Conservation (phyloP, 2,329 filamentous ascomycete genomes). For the Aspergillus quadricinctus region DNA sequence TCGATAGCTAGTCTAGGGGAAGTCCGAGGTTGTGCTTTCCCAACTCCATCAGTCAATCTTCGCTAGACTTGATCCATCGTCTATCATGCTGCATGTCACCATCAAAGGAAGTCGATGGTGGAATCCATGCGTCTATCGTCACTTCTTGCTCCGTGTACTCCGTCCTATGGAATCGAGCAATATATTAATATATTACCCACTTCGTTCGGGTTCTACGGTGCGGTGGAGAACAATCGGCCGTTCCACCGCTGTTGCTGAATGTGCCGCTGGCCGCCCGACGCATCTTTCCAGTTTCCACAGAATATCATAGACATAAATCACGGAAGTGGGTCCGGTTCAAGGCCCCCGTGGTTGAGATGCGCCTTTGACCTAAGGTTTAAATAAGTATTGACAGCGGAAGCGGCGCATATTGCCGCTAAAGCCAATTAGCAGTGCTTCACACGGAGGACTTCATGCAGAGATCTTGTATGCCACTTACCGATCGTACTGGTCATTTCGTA, state of each 20-base stretch:
- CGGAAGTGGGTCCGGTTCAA: conserved; percentile 4
- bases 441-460: not conserved
- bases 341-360: not conserved
- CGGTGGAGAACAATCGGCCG: too few species aligned
- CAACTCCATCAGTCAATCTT: not conserved
- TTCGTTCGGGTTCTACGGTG: too few species aligned
- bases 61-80: not conserved
- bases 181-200: too few species aligned
- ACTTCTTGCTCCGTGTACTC: not conserved
- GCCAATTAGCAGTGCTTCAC: not conserved
- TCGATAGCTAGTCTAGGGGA: not conserved
- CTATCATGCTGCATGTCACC: not conserved
- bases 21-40: not conserved
- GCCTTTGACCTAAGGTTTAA: not conserved
- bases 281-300: not conserved
- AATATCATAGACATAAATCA: not conserved
- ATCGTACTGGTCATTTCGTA: conserved; percentile 19
- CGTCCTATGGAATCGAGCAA: too few species aligned
- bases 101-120: not conserved
- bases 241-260: too few species aligned
- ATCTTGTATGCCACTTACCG: conserved; percentile 12
- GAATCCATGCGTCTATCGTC: not conserved
- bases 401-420: conserved; percentile 14
- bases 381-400: conserved; percentile 9
- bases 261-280: too few species aligned